Evolutionary conservation across 495 filamentous ascomycete genomes (phyloP).

Genomic region (Tuber microsphaerosporum): DNA sequence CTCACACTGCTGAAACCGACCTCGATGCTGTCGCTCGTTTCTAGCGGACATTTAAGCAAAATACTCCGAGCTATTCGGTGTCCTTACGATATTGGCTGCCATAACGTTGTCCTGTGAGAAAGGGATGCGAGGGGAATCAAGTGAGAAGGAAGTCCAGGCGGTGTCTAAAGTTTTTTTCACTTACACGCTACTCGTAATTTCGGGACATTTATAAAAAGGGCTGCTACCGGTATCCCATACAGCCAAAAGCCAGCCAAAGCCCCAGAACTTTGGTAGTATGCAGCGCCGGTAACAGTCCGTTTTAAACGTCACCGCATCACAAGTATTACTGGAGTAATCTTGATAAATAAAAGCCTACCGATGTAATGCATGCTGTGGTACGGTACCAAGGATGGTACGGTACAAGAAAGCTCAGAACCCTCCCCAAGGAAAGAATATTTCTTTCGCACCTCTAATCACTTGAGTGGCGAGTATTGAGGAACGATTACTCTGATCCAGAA

Average conservation of each 20-base stretch:
- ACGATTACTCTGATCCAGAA: constrained; percentile 5
- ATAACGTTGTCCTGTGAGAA: background rate
- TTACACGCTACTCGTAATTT: background rate
- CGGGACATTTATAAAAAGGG: background rate
- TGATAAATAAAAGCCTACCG: background rate
- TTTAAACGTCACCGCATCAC: background rate
- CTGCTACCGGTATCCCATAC: background rate
- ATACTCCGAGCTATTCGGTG: background rate
- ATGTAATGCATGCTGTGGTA: background rate
- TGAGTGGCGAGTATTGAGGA: background rate
- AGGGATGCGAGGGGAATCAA: background rate
- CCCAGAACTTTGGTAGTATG: background rate
- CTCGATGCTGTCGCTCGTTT: background rate
- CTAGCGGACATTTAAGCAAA: background rate
- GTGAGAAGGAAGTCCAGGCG: background rate
- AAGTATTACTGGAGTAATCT: background rate
- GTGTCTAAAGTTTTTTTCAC: background rate
- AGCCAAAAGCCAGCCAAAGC: background rate
- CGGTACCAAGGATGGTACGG: background rate
- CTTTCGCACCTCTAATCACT: background rate
- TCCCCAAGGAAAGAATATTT: too few relatives aligned
- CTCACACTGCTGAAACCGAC: background rate
- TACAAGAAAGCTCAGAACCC: background rate
- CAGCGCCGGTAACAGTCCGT: background rate
- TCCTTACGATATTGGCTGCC: background rate